Evolutionary conservation across 129 eudicot genomes (phyloP).

Genomic region (sunflower (Helianthus annuus)): HanXRQr2.0-SUNRISE NC_035433.2:88407801-88408300

Average conservation of each 20-base stretch:
- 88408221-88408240: slow-evolving; percentile 41
- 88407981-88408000: slow-evolving; percentile 62
- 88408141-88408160: slow-evolving; percentile 80
- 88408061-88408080: slow-evolving; percentile 9
- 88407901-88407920: neutral
- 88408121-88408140: slow-evolving; percentile 38
- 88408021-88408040: slow-evolving; percentile 78
- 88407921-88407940: slow-evolving; percentile 42
- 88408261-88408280: neutral
- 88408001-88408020: slow-evolving; percentile 76
- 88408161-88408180: slow-evolving; percentile 73
- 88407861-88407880: slow-evolving; percentile 6
- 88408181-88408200: slow-evolving; percentile 62
- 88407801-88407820: too few relatives aligned
- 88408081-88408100: neutral
- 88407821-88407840: too few relatives aligned
- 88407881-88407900: neutral
- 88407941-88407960: slow-evolving; percentile 74
- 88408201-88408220: slow-evolving; percentile 83
- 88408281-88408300: neutral
- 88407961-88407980: slow-evolving; percentile 62
- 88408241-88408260: neutral
- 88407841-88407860: too few relatives aligned
- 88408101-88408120: neutral
- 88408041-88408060: slow-evolving; percentile 51